phyloP scores from a whole-genome alignment of 2,329 filamentous ascomycete species.

The Lecanicillium sp. region DNA sequence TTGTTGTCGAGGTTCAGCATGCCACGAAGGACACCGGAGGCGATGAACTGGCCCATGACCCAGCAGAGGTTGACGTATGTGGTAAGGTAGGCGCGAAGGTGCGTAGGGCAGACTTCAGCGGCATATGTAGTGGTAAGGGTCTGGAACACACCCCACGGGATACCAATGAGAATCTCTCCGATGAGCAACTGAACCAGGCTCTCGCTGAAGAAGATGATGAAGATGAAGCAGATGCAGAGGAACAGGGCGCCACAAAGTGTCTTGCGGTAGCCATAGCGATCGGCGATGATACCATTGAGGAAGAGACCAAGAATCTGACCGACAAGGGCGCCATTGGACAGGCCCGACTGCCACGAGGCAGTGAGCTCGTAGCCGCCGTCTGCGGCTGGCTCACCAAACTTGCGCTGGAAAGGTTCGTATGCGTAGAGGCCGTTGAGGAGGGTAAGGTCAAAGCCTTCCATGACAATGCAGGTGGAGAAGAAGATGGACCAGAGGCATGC shows the following conservation, averaged over 20 bases:
- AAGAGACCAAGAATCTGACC: conserved; percentile 45
- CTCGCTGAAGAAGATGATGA: conserved; percentile 39
- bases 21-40: conserved; percentile 28
- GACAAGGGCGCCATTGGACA: conserved; percentile 38
- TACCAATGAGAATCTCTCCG: conserved; percentile 37
- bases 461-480: conserved; percentile 28
- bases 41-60: conserved; percentile 30
- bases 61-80: conserved; percentile 25
- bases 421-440: conserved; percentile 34
- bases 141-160: conserved; percentile 40
- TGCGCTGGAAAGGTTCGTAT: conserved; percentile 28
- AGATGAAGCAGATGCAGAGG: conserved; percentile 34
- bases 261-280: conserved; percentile 38
- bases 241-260: conserved; percentile 36
- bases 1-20: conserved; percentile 25
- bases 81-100: conserved; percentile 40
- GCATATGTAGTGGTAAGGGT: conserved; percentile 41
- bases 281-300: conserved; percentile 38
- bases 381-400: conserved; percentile 27
- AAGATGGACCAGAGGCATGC: conserved; percentile 29
- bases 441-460: conserved; percentile 33
- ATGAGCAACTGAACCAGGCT: conserved; percentile 32
- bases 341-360: conserved; percentile 43
- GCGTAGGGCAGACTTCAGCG: conserved; percentile 36
- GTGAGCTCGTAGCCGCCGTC: conserved; percentile 37